Evolutionary conservation across 2,329 filamentous ascomycete genomes (phyloP).

Genomic region (Paraphoma chrysanthemicola): DNA sequence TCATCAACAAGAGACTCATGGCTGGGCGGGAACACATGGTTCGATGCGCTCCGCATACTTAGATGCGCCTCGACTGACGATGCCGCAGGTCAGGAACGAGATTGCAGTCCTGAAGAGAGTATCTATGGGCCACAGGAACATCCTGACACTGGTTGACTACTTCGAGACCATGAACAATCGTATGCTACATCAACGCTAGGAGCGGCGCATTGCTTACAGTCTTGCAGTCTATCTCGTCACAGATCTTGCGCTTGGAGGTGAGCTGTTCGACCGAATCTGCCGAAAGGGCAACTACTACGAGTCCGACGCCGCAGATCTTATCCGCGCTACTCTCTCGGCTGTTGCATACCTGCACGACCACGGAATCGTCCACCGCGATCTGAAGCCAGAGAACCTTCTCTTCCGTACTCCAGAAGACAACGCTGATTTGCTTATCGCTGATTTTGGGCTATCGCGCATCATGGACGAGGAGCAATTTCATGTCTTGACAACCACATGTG

Average conservation of each 20-base stretch:
- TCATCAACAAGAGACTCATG: constrained; percentile 99
- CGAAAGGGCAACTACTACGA: constrained; percentile 99
- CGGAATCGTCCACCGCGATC: constrained; percentile 95
- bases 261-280: constrained; percentile 98
- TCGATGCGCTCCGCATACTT: constrained; percentile 17
- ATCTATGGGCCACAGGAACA: constrained; percentile 99
- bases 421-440: constrained; percentile 93
- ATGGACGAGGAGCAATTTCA: constrained; percentile 99
- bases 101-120: constrained; percentile 97
- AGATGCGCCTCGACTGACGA: constrained; percentile 11
- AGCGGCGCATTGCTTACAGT: constrained; percentile 10
- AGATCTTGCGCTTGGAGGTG: constrained; percentile 92
- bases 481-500: constrained; percentile 95
- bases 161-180: constrained; percentile 99
- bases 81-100: constrained; percentile 86
- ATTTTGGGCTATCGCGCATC: constrained; percentile 93
- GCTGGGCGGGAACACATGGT: constrained; percentile 98
- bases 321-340: constrained; percentile 93
- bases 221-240: constrained; percentile 86
- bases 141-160: constrained; percentile 96
- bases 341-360: constrained; percentile 98
- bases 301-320: constrained; percentile 92
- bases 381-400: constrained; percentile 96
- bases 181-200: constrained; percentile 44
- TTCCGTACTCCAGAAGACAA: constrained; percentile 98